These are phyloP conservation scores for Lentinula guzmanii DNA, from an alignment of 768 basidiomycete genomes.

Conservation along the genomic window DNA sequence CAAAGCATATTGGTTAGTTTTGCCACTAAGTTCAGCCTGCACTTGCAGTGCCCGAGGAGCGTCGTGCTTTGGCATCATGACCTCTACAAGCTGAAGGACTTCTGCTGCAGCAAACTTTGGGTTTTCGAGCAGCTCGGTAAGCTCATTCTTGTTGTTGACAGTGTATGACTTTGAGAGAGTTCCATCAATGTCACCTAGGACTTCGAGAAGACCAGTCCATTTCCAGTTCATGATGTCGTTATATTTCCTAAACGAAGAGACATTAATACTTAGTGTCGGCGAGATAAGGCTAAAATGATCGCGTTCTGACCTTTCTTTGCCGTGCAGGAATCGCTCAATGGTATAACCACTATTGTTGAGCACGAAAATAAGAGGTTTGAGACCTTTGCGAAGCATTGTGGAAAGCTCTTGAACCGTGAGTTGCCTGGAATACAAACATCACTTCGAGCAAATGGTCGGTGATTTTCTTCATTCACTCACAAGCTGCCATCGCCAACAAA, in stretches of 20 bases:
- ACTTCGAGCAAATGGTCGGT: not conserved
- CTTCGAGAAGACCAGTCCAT: slow-evolving; percentile 59
- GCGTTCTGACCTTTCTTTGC: slow-evolving; percentile 42
- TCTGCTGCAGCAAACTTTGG: slow-evolving; percentile 53
- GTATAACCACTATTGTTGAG: slow-evolving; percentile 82
- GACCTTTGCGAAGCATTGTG: slow-evolving; percentile 67
- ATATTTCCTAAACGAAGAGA: slow-evolving; percentile 49
- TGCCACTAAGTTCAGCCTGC: slow-evolving; percentile 49
- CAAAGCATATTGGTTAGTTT: slow-evolving; percentile 38
- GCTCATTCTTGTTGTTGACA: slow-evolving; percentile 60
- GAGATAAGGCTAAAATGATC: not conserved
- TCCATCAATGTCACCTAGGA: slow-evolving; percentile 49
- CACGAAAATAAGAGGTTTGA: slow-evolving; percentile 82
- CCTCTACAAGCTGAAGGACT: slow-evolving; percentile 75
- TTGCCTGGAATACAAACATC: slow-evolving; percentile 38
- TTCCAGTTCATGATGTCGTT: slow-evolving; percentile 85
- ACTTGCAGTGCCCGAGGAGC: slow-evolving; percentile 59
- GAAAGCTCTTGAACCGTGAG: slow-evolving; percentile 79
- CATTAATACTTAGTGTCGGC: not conserved
- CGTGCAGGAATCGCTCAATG: slow-evolving; percentile 78
- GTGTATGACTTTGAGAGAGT: slow-evolving; percentile 54
- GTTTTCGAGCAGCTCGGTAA: slow-evolving; percentile 63
- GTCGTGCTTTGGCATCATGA: slow-evolving; percentile 68
- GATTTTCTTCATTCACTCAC: slow-evolving; percentile 29
- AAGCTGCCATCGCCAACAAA: slow-evolving; percentile 85